Evolutionary conservation across 129 eudicot genomes (phyloP).

Genomic region (Flaveria bidentis): DNA sequence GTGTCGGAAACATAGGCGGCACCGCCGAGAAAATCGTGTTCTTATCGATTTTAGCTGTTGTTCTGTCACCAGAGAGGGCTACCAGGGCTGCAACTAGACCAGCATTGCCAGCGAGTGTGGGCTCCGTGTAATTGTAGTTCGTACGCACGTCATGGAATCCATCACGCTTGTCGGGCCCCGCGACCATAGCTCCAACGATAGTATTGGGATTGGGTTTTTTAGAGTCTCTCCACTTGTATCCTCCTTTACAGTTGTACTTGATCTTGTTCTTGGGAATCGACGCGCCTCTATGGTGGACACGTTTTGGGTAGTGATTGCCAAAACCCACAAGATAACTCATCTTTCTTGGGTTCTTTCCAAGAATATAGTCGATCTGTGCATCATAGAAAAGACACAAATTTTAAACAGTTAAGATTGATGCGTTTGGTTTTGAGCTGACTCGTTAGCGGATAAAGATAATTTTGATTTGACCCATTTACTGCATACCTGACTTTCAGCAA

Average conservation of each 20-base stretch:
- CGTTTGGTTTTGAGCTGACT: neutral
- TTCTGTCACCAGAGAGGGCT: conserved; percentile 66
- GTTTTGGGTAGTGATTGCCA: conserved; percentile 78
- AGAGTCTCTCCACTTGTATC: conserved; percentile 74
- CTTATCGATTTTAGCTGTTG: conserved; percentile 47
- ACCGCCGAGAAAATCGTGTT: conserved; percentile 86
- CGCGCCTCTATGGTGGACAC: conserved; percentile 91
- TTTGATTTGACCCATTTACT: neutral
- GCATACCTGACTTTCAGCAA: conserved; percentile 73
- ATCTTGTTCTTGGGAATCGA: conserved; percentile 73
- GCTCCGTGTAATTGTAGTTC: conserved; percentile 84
- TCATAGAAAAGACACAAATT: neutral
- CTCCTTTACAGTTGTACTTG: conserved; percentile 77
- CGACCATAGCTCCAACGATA: conserved; percentile 79
- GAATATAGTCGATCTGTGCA: conserved; percentile 68
- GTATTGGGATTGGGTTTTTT: conserved; percentile 65
- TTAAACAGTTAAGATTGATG: neutral
- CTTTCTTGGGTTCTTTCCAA: conserved; percentile 81
- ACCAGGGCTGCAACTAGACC: conserved; percentile 83
- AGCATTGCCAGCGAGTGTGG: conserved; percentile 82
- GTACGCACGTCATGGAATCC: conserved; percentile 79
- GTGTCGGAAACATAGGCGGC: conserved; percentile 85
- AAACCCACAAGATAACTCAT: conserved; percentile 90
- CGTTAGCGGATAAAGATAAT: neutral
- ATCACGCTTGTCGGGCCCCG: conserved; percentile 74